These are phyloP conservation scores for Orbilia brochopaga DNA, from an alignment of 2,329 filamentous ascomycete genomes.

Conservation along the genomic window DNA sequence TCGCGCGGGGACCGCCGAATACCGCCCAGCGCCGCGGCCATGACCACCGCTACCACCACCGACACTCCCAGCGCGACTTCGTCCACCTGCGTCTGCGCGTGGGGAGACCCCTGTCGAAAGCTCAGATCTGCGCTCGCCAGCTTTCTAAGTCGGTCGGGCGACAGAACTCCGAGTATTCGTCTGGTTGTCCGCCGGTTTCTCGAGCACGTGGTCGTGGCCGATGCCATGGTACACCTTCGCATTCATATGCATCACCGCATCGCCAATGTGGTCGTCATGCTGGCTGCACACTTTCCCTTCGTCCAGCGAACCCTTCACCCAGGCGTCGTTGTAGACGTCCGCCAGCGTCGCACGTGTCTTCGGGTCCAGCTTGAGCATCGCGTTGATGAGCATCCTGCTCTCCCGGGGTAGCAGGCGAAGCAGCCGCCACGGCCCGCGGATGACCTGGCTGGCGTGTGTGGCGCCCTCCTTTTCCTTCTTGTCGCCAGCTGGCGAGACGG, in stretches of 20 bases:
- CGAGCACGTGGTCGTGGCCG: slow-evolving; percentile 83
- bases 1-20: not conserved
- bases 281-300: slow-evolving; percentile 73
- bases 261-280: slow-evolving; percentile 61
- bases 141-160: slow-evolving; percentile 58
- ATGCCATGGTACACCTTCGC: slow-evolving; percentile 74
- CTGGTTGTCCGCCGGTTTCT: slow-evolving; percentile 80
- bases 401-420: slow-evolving; percentile 86
- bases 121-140: not conserved
- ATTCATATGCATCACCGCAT: slow-evolving; percentile 49
- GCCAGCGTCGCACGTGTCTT: slow-evolving; percentile 80
- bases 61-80: slow-evolving; percentile 18
- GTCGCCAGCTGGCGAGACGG: slow-evolving; percentile 39
- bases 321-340: slow-evolving; percentile 85
- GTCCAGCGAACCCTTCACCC: slow-evolving; percentile 78
- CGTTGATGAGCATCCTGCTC: slow-evolving; percentile 83
- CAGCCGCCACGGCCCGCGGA: slow-evolving; percentile 90
- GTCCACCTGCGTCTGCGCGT: not conserved
- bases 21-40: not conserved
- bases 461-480: slow-evolving; percentile 55
- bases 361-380: slow-evolving; percentile 90
- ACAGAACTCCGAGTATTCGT: slow-evolving; percentile 96
- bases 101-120: not conserved
- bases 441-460: slow-evolving; percentile 59
- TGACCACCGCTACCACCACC: not conserved